Conservation (phyloP, 352 stramenopile species). For the Globisporangium apiculatum region DNA sequence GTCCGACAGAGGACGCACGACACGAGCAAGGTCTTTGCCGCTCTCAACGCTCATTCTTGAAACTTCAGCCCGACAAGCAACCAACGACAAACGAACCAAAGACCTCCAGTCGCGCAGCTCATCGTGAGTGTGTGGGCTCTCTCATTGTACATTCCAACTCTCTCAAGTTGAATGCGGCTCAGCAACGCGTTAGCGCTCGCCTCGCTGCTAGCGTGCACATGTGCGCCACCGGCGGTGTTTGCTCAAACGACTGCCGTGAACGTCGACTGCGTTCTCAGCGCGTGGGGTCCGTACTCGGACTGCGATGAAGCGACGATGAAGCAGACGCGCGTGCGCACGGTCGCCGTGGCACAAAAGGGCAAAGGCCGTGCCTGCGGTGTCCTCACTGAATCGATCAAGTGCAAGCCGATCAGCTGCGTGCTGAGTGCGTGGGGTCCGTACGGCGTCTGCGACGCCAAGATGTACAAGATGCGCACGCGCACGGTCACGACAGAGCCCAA, state of each 20-base stretch:
- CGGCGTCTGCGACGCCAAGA: conserved; percentile 24
- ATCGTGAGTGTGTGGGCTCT: too few species aligned
- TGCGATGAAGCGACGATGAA: conserved; percentile 38
- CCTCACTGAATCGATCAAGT: conserved; percentile 29
- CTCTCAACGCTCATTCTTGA: too few species aligned
- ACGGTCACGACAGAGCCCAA: conserved; percentile 17
- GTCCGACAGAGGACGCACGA: too few species aligned
- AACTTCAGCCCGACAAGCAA: too few species aligned
- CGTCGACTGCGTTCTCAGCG: conserved; percentile 44
- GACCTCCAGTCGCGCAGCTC: too few species aligned
- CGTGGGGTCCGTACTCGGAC: conserved; percentile 26
- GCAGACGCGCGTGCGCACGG: conserved; percentile 22
- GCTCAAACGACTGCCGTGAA: conserved; percentile 14
- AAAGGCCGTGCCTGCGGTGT: conserved; percentile 20
- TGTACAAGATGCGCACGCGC: conserved; percentile 34
- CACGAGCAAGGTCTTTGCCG: too few species aligned
- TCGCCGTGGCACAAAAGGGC: conserved; percentile 17
- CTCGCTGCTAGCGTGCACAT: too few species aligned
- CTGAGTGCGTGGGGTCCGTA: conserved; percentile 46
- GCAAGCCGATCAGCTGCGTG: conserved; percentile 34
- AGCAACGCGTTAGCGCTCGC: too few species aligned
- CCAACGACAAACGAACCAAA: too few species aligned
- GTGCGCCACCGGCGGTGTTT: too few species aligned
- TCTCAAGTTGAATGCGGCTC: too few species aligned
- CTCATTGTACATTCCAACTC: too few species aligned